Conservation (phyloP, 495 filamentous ascomycete genomes). For the Penicillium steckii region DNA sequence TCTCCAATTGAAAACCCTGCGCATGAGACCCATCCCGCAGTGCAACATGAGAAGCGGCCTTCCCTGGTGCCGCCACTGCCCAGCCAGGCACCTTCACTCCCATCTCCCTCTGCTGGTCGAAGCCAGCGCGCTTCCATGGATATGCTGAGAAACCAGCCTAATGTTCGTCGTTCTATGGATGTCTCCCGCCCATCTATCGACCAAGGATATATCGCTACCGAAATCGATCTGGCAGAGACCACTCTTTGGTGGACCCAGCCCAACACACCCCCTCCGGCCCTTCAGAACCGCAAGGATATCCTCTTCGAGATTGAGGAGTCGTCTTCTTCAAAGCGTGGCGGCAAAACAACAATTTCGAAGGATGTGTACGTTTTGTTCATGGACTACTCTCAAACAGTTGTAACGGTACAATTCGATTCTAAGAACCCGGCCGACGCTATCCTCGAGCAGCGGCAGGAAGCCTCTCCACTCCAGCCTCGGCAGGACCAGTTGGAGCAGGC, state of each 20-base stretch:
- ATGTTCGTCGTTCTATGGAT: conserved; percentile 71
- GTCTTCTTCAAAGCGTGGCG: conserved; percentile 62
- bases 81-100: conserved; percentile 37
- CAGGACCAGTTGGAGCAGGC: conserved; percentile 91
- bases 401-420: conserved; percentile 77
- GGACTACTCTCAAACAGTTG: conserved; percentile 93
- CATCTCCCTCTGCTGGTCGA: conserved; percentile 43
- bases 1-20: conserved; percentile 48
- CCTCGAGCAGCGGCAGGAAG: conserved; percentile 84
- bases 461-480: conserved; percentile 76
- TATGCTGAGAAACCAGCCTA: conserved; percentile 49
- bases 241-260: conserved; percentile 84
- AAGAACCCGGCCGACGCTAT: conserved; percentile 67
- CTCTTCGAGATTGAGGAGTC: conserved; percentile 82
- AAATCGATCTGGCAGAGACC: conserved; percentile 71
- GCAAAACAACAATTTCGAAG: conserved; percentile 68
- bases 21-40: conserved; percentile 41
- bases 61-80: conserved; percentile 32
- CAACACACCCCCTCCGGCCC: conserved; percentile 67
- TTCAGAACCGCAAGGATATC: conserved; percentile 82
- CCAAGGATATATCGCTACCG: conserved; percentile 77
- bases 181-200: conserved; percentile 64
- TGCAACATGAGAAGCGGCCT: conserved; percentile 34
- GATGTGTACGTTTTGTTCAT: conserved; percentile 84
- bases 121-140: conserved; percentile 68